These are phyloP conservation scores for Phaeophleospora eucalypticola DNA, from an alignment of 2,329 filamentous ascomycete genomes.

Conservation along the genomic window DNA sequence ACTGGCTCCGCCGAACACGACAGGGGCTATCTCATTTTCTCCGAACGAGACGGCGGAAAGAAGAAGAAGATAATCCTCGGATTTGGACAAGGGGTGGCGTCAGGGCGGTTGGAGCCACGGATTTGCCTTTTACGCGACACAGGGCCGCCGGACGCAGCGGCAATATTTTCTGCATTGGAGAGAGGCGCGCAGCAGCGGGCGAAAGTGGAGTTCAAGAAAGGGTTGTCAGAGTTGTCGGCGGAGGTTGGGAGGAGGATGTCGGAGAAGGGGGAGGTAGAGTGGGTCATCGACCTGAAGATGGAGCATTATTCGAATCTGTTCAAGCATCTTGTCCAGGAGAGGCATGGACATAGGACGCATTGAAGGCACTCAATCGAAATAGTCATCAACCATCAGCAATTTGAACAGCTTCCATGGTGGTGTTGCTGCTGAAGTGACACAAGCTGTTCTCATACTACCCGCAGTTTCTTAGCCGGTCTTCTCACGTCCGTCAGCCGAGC, in stretches of 20 bases:
- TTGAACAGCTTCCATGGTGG: too few relatives aligned
- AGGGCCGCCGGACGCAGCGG: background rate
- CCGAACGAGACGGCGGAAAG: conserved; percentile 11
- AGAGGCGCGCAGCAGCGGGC: conserved; percentile 4
- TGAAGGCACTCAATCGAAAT: too few relatives aligned
- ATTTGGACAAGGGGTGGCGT: conserved; percentile 14
- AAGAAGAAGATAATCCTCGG: conserved; percentile 17
- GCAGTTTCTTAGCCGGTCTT: too few relatives aligned
- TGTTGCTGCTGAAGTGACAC: too few relatives aligned
- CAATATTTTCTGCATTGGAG: conserved; percentile 6
- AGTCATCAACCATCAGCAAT: too few relatives aligned
- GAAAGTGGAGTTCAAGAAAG: conserved; percentile 18
- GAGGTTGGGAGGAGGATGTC: conserved; percentile 9
- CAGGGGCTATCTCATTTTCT: conserved; percentile 16
- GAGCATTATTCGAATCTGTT: conserved; percentile 16
- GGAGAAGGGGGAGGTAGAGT: conserved; percentile 13
- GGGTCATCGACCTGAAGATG: conserved; percentile 13
- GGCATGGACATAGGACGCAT: too few relatives aligned
- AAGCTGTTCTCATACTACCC: too few relatives aligned
- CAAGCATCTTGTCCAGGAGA: conserved; percentile 1
- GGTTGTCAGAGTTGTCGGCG: conserved; percentile 11
- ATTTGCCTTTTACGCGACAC: conserved; percentile 13
- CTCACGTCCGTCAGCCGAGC: too few relatives aligned
- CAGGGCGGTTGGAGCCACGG: conserved; percentile 12
- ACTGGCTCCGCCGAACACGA: conserved; percentile 16